phyloP scores from a whole-genome alignment of 163 green algal genomes.

The Prototheca cutis region DNA sequence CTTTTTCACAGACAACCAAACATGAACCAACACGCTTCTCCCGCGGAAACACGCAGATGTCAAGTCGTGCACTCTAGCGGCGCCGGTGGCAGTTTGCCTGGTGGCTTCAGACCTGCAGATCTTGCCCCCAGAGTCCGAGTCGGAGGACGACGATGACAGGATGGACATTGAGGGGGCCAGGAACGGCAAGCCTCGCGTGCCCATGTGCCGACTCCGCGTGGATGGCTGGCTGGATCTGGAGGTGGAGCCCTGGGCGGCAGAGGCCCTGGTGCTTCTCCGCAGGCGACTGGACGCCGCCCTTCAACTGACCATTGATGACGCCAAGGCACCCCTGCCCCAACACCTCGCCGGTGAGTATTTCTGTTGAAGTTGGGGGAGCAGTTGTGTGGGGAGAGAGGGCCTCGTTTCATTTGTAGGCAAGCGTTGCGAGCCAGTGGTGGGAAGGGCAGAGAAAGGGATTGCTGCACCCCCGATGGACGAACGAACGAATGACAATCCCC shows the following conservation, averaged over 20 bases:
- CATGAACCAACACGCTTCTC: neutral
- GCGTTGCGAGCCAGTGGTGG: no score
- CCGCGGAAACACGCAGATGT: constrained; percentile 19
- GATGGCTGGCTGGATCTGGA: constrained; percentile 31
- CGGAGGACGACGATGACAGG: neutral
- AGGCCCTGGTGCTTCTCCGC: constrained; percentile 16
- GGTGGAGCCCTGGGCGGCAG: constrained; percentile 1
- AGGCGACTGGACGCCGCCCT: constrained; percentile 20
- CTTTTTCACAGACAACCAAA: neutral
- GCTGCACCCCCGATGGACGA: no score
- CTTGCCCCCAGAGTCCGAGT: constrained; percentile 1
- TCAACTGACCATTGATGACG: constrained; percentile 10
- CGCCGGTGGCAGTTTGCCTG: constrained; percentile 28
- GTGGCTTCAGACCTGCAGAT: no score
- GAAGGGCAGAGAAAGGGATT: no score
- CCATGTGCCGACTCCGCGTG: no score
- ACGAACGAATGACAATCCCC: no score
- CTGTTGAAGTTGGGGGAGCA: no score
- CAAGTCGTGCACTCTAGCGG: constrained; percentile 23
- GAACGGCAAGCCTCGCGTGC: neutral
- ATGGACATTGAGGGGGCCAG: neutral
- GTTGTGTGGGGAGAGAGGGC: no score
- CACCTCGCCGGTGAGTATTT: constrained; percentile 2
- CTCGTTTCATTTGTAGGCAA: no score
- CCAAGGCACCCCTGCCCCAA: constrained; percentile 3